Evolutionary conservation across 2,329 filamentous ascomycete genomes (phyloP).

Genomic region (Botrytis tulipae): DNA sequence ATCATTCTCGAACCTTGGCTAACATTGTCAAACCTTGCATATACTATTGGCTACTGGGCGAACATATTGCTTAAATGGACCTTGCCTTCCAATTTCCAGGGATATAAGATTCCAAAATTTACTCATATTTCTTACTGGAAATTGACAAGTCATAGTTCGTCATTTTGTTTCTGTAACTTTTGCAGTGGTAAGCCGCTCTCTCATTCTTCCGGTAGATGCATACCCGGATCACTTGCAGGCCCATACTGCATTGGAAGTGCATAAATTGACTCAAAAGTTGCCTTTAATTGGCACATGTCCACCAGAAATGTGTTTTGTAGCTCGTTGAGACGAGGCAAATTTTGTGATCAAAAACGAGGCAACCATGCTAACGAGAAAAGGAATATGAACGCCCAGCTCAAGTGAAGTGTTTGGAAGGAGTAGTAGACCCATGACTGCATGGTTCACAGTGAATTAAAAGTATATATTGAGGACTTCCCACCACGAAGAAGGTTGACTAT

Average conservation of each 20-base stretch:
- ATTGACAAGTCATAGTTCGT: not conserved
- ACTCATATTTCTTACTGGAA: not conserved
- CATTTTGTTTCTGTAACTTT: constrained; percentile 9
- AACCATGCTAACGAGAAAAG: constrained; percentile 28
- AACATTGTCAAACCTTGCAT: not conserved
- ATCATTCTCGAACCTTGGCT: constrained; percentile 3
- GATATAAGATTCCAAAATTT: not conserved
- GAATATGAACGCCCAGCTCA: constrained; percentile 24
- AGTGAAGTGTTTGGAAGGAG: constrained; percentile 24
- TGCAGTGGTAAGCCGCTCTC: constrained; percentile 8
- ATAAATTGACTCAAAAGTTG: not conserved
- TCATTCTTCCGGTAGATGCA: constrained; percentile 6
- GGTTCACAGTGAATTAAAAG: not conserved
- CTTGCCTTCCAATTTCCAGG: not conserved
- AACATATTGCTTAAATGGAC: not conserved
- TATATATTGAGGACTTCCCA: constrained; percentile 30
- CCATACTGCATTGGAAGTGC: constrained; percentile 14
- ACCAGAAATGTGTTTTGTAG: constrained; percentile 20
- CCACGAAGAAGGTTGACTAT: constrained; percentile 15
- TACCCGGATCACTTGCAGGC: constrained; percentile 20
- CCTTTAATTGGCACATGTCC: constrained; percentile 11
- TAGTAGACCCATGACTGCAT: constrained; percentile 27
- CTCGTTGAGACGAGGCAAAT: constrained; percentile 24
- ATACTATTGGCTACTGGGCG: not conserved
- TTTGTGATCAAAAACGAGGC: constrained; percentile 29